These are phyloP conservation scores for Gaeumannomyces sp. DNA, from an alignment of 2,329 filamentous ascomycete genomes.

Conservation along the genomic window DNA sequence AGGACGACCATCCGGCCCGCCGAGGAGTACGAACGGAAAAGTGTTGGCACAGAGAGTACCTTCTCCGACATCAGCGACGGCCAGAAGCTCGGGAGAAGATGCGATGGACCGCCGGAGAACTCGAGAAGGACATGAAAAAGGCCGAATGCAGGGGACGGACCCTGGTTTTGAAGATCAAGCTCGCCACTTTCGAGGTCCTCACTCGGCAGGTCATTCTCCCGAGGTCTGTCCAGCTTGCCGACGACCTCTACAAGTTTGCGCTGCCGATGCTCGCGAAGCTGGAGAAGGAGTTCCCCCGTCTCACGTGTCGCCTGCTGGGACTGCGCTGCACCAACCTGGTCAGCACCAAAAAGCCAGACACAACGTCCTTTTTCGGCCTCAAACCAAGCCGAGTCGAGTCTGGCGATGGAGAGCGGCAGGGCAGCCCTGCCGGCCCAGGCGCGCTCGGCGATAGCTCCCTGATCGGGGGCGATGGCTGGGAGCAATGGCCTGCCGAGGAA, in stretches of 20 bases:
- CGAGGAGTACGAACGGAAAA: constrained; percentile 87
- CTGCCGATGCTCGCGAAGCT: constrained; percentile 79
- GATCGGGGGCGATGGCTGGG: constrained; percentile 12
- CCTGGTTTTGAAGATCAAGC: constrained; percentile 83
- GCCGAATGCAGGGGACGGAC: constrained; percentile 87
- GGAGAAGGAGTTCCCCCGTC: constrained; percentile 71
- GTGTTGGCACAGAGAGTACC: constrained; percentile 87
- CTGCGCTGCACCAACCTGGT: constrained; percentile 82
- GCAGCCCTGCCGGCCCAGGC: constrained; percentile 18
- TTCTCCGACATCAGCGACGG: constrained; percentile 74
- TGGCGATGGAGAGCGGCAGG: constrained; percentile 22
- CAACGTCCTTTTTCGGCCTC: constrained; percentile 73
- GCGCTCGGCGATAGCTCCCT: constrained; percentile 10
- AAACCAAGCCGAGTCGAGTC: constrained; percentile 28
- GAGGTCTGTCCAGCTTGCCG: constrained; percentile 63
- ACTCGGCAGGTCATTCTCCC: constrained; percentile 74
- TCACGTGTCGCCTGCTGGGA: constrained; percentile 82
- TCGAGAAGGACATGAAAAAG: constrained; percentile 76
- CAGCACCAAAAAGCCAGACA: constrained; percentile 73
- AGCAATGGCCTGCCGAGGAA: constrained; percentile 6
- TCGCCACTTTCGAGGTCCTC: constrained; percentile 88
- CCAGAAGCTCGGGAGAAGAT: constrained; percentile 67
- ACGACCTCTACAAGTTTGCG: constrained; percentile 77
- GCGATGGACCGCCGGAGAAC: constrained; percentile 70
- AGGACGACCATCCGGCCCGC: constrained; percentile 79